Base-by-base conservation (phyloP, 345 rosid species). In the Ailanthus altissimus region DNA sequence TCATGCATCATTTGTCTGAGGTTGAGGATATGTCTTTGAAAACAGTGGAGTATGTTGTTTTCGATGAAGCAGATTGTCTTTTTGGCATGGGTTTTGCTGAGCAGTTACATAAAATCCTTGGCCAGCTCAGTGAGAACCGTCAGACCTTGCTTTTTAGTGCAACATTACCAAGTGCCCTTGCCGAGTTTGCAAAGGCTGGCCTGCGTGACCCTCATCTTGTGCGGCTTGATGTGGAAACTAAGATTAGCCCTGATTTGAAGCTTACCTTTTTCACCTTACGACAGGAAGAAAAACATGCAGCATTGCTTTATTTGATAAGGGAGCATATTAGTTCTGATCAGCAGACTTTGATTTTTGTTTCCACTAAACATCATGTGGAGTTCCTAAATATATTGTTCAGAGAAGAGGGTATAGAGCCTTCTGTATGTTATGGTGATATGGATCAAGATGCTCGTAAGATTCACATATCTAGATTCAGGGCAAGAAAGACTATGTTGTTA, bases 401-500 rank as follows among this genome's bases (percentile, higher is more conserved):
- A 83, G 87, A 87, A 80, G 99, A 96, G 81, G 92, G 97, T 46
- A 91, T 96, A 23, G 90, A 85, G 72, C 89, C 98, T 53, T 93
- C 98, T 80, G 93, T 96, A 8, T 93, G 98, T 78, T 96, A 96
- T 75, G 98, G 99, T 80, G 99, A 93, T 77, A 96, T 96, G 99
- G 99, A 93, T 81, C 97, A 87, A 83, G 99, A 93, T 79, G 99
- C 99, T 47, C 94, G 97, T 28, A 93, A 93, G 86, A 96, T 93
- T 76, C 91, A 92, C 43, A 75, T 96, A 67, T 90, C 99, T 1
- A 90, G 89, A 90, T 96, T 96, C 73, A 88, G 99, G 84, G 84
- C 94, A 13, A 87, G 92, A 74, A 96, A 85, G 86, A 91, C 97
- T 36, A 93, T 87, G 99, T 45, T 93, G 84, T 82, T 96, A 81